These are phyloP conservation scores for Arabis hirsuta DNA, from an alignment of 345 rosid genomes.

Conservation along the genomic window DNA sequence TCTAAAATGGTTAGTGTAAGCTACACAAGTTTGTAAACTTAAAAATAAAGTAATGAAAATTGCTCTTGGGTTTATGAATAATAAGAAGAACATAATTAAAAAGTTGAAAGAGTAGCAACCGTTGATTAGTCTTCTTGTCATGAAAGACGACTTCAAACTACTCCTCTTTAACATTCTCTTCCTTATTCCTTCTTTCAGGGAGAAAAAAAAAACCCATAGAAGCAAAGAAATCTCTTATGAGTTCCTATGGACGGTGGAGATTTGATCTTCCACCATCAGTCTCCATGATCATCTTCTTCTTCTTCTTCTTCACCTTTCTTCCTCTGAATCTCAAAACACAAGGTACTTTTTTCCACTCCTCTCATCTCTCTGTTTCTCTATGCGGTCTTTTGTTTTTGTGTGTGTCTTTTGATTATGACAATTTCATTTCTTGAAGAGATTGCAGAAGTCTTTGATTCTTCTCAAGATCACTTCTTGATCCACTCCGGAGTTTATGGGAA, in stretches of 20 bases:
- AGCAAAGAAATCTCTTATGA: slow-evolving; percentile 30
- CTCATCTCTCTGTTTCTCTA: slow-evolving; percentile 25
- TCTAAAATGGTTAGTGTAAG: background rate
- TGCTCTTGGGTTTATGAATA: background rate
- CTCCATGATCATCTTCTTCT: slow-evolving; percentile 29
- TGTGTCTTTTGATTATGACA: slow-evolving; percentile 8
- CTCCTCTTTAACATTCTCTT: slow-evolving; percentile 25
- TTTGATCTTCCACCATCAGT: slow-evolving; percentile 26
- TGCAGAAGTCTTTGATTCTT: slow-evolving; percentile 30
- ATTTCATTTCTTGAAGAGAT: slow-evolving; percentile 12
- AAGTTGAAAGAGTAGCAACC: slow-evolving; percentile 34
- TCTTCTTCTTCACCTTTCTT: slow-evolving; percentile 26
- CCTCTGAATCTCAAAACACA: slow-evolving; percentile 31
- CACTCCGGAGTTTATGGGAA: slow-evolving; percentile 18
- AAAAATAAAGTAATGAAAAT: background rate
- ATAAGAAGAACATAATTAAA: background rate
- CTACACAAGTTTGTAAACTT: background rate
- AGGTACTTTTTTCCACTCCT: slow-evolving; percentile 27
- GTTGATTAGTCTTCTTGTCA: slow-evolving; percentile 39
- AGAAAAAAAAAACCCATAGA: background rate
- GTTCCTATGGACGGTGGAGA: slow-evolving; percentile 18
- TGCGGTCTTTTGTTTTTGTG: background rate
- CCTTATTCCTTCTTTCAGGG: slow-evolving; percentile 18
- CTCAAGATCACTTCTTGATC: slow-evolving; percentile 20
- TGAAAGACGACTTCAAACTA: slow-evolving; percentile 41